Base-by-base conservation (phyloP, 192 early-diverging fungal species). In the Backusella tarrabulga region DNA sequence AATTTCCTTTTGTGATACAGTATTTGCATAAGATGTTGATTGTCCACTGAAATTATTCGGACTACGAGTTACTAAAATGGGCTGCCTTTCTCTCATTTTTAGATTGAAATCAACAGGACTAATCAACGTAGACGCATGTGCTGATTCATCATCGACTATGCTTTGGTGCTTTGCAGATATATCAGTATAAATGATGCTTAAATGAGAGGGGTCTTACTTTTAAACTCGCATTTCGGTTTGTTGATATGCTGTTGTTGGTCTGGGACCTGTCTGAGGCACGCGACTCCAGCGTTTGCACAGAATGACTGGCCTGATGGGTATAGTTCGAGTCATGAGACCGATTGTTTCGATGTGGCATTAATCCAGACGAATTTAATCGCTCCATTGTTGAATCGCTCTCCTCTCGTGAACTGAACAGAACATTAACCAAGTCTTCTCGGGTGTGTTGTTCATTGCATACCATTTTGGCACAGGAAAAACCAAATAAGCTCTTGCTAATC, bases 401-500 rank as follows among this genome's bases (percentile, higher is more conserved):
- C 32, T 66, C 72, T 32, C 46, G 26, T 21, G 74, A 67, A 36
- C 42, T 40, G 56, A 77, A 77, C 8, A 81, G 56, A 52, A 34
- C 34, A 14, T 81, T 69, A 3, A 82, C 67, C 15, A 82, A 73
- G 32, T 85, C 84, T 17, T 77, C 23, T 29, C 77, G 67, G 8
- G 81, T 81, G 23, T 84, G 84, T 0, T 82, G 74, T 67, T 56
- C 69, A 38, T 84, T 75, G 68, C 86, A 87, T 14, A 80, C 77
- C 12, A 87, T 85, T 21, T 82, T 84, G 5, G 86, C 81, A 21
- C 81, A 81, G 0, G 84, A 82, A 34, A 87, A 73, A 17, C 86
- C 86, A 81, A 87, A 87, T 9, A 87, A 77, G 19, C 76, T 46
- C 4, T 77, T 78, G 26, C 80, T 85, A 34, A 85, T 83, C 86